Evolutionary conservation across 306 rosid genomes (phyloP), one percentile per base, ranked within the genome.

Genomic region (Geum urbanum): DNA sequence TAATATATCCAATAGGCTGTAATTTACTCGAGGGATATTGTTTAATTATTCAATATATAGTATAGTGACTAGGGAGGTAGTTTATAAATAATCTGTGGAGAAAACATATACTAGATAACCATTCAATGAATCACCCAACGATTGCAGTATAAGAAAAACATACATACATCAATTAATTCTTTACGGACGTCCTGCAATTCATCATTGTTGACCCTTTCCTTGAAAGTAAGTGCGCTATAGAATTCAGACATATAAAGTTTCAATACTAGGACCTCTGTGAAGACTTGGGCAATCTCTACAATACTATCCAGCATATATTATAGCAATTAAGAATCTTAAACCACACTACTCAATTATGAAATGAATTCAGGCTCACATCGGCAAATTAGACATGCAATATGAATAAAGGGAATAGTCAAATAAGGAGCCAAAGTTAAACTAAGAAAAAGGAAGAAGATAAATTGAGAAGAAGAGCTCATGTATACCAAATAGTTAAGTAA

Each of bases 161-260:
- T 19, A 20, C 14, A 39, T 61, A 63, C 86, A 3, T 79, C 80
- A 14, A 84, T 84, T 71, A 86, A 75, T 54, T 74, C 87, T 77
- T 86, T 79, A 61, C 98, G 95, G 59, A 89, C 91, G 32, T 80
- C 86, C 67, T 84, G 88, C 74, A 89, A 72, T 72, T 89, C 96
- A 19, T 89, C 92, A 69, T 92, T 92, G 40, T 77, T 80, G 56
- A 65, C 74, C 14, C 86, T 88, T 74, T 85, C 92, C 78, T 72
- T 77, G 69, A 85, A 14, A 40, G 82, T 48, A 3, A 92, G 91
- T 24, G 81, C 5, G 74, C 79, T 86, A n/a, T 74, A 80, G 19
- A 84, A 79, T 16, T 37, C 72, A 47, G 84, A 81, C 46, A 63
- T 15, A 24, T 11, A 48, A 27, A 78, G n/a, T n/a, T n/a, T n/a